phyloP scores from a whole-genome alignment of 495 filamentous ascomycete species.

The Lophium mytilinum region DNA sequence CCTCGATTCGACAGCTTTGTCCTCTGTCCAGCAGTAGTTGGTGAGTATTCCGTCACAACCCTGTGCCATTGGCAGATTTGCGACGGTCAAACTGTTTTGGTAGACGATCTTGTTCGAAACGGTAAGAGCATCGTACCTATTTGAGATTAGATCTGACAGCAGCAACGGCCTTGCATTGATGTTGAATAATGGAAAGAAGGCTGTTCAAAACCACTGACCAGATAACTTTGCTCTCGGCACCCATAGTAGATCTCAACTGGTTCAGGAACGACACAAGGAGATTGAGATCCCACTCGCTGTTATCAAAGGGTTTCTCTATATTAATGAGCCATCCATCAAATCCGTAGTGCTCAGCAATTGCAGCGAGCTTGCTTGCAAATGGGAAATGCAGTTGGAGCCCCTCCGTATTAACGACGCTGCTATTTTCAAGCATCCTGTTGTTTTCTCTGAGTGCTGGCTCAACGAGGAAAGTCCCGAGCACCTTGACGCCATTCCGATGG shows the following conservation, averaged over 20 bases:
- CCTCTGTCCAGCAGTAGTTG: constrained; percentile 38
- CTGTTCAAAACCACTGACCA: constrained; percentile 23
- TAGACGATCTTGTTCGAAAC: constrained; percentile 34
- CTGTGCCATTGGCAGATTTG: constrained; percentile 32
- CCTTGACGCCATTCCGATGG: constrained; percentile 39
- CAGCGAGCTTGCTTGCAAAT: constrained; percentile 33
- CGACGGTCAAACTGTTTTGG: constrained; percentile 35
- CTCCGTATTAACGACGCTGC: neutral
- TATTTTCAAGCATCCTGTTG: constrained; percentile 26
- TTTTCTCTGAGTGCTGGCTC: constrained; percentile 31
- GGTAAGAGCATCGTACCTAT: constrained; percentile 39
- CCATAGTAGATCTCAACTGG: constrained; percentile 25
- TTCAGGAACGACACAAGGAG: constrained; percentile 29
- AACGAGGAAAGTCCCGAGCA: constrained; percentile 38
- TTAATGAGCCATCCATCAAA: constrained; percentile 44
- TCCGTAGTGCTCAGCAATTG: constrained; percentile 35
- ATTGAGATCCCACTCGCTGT: constrained; percentile 16
- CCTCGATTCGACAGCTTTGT: constrained; percentile 18
- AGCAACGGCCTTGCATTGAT: neutral
- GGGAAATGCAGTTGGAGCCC: constrained; percentile 24
- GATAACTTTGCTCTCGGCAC: constrained; percentile 28
- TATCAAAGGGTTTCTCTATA: constrained; percentile 37
- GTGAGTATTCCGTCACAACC: constrained; percentile 33
- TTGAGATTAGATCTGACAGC: neutral
- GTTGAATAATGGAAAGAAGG: neutral